Conservation (phyloP, 2,329 filamentous ascomycete genomes). For the Beauveria varroae region DNA sequence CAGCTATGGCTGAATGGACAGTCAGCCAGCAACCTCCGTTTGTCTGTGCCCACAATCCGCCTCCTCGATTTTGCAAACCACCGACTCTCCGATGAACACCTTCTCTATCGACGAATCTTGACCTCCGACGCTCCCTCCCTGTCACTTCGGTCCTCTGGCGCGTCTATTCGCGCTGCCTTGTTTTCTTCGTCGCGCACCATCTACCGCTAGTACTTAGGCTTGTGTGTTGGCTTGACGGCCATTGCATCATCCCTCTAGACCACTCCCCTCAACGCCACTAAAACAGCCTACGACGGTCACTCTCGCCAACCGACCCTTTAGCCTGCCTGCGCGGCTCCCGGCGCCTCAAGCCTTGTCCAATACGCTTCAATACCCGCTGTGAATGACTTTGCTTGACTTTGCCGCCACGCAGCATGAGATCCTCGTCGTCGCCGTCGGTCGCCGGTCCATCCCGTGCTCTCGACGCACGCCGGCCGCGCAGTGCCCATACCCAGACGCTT, state of each 20-base stretch:
- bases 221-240: neutral
- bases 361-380: neutral
- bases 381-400: neutral
- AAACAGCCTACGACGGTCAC: neutral
- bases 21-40: slow-evolving; percentile 4
- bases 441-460: slow-evolving; percentile 27
- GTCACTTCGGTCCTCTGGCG: neutral
- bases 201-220: neutral
- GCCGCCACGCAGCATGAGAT: slow-evolving; percentile 25
- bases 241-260: neutral
- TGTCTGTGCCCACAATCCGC: slow-evolving; percentile 1
- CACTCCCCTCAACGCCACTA: neutral
- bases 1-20: neutral
- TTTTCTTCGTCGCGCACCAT: neutral
- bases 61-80: slow-evolving; percentile 8
- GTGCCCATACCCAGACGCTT: slow-evolving; percentile 33
- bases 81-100: slow-evolving; percentile 3
- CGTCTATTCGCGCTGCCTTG: neutral
- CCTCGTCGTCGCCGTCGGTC: slow-evolving; percentile 23
- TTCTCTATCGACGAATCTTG: neutral
- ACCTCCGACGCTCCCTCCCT: neutral
- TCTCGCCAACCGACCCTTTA: neutral
- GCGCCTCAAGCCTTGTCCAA: neutral
- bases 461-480: slow-evolving; percentile 27
- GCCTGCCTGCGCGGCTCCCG: neutral